Conservation (phyloP, 2,329 filamentous ascomycete genomes). For the Fusarium sp. region DNA sequence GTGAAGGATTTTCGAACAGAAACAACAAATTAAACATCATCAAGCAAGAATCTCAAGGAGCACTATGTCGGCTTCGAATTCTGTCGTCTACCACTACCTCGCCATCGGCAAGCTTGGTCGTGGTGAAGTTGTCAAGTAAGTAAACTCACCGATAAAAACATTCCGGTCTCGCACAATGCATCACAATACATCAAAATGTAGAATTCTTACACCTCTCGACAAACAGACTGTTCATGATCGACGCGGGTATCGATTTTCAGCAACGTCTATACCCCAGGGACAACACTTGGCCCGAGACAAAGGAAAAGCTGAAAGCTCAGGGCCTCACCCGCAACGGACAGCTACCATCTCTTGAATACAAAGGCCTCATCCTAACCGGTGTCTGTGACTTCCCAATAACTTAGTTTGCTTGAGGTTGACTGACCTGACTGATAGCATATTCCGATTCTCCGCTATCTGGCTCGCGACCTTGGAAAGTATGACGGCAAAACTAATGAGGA, state of each 20-base stretch:
- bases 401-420: background rate
- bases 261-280: background rate
- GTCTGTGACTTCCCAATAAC: background rate
- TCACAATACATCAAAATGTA: too few relatives aligned
- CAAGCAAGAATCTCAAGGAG: background rate
- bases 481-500: conserved; percentile 52
- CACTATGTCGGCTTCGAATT: background rate
- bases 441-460: conserved; percentile 50
- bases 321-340: conserved; percentile 16
- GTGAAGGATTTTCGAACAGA: rapidly evolving
- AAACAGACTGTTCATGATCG: conserved; percentile 4
- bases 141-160: rapidly evolving
- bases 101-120: conserved; percentile 25
- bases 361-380: conserved; percentile 2
- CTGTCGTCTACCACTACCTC: conserved; percentile 21
- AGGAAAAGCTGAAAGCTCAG: conserved; percentile 15
- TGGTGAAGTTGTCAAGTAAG: conserved; percentile 18
- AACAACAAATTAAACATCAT: background rate
- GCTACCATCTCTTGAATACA: conserved; percentile 18
- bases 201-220: rapidly evolving
- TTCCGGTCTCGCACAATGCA: too few relatives aligned
- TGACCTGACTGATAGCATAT: background rate
- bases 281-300: conserved; percentile 3
- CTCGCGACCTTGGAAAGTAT: conserved; percentile 50
- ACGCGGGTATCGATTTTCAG: conserved; percentile 6